Evolutionary conservation across 345 rosid genomes (phyloP).

Genomic region (Cardamine occulta): DNA sequence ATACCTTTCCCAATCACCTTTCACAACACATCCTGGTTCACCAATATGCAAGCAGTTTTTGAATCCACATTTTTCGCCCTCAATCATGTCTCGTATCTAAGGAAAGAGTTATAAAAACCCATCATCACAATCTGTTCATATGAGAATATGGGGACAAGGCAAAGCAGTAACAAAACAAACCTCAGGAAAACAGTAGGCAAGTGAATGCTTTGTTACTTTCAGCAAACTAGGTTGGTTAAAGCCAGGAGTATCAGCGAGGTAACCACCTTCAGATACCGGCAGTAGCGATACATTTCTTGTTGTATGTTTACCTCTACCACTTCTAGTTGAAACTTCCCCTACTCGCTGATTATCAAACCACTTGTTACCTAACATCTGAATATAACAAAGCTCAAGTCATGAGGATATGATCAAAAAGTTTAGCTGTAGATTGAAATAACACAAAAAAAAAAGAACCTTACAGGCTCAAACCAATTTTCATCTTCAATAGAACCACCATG

Average conservation of each 20-base stretch:
- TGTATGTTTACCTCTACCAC: conserved; percentile 93
- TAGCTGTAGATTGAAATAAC: background rate
- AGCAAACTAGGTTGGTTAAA: conserved; percentile 88
- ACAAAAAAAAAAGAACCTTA: conserved; percentile 45
- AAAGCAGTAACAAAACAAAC: conserved; percentile 46
- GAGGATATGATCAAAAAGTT: background rate
- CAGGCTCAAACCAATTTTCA: conserved; percentile 75
- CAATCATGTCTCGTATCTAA: conserved; percentile 61
- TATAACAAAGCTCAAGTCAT: conserved; percentile 6
- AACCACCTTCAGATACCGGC: conserved; percentile 78
- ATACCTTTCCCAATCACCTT: conserved; percentile 87
- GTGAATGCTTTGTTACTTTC: conserved; percentile 92
- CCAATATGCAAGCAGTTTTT: conserved; percentile 84
- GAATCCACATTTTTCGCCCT: conserved; percentile 67
- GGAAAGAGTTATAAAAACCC: background rate
- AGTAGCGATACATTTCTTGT: conserved; percentile 85
- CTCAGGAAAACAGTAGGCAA: conserved; percentile 85
- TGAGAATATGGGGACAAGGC: background rate
- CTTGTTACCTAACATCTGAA: conserved; percentile 71
- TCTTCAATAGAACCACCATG: conserved; percentile 47
- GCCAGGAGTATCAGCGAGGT: conserved; percentile 95
- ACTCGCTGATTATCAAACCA: conserved; percentile 83
- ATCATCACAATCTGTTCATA: background rate
- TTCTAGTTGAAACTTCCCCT: conserved; percentile 80
- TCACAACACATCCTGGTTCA: conserved; percentile 83